These are phyloP conservation scores for Psilocybe cubensis DNA, from an alignment of 768 basidiomycete genomes.

Conservation along the genomic window DNA sequence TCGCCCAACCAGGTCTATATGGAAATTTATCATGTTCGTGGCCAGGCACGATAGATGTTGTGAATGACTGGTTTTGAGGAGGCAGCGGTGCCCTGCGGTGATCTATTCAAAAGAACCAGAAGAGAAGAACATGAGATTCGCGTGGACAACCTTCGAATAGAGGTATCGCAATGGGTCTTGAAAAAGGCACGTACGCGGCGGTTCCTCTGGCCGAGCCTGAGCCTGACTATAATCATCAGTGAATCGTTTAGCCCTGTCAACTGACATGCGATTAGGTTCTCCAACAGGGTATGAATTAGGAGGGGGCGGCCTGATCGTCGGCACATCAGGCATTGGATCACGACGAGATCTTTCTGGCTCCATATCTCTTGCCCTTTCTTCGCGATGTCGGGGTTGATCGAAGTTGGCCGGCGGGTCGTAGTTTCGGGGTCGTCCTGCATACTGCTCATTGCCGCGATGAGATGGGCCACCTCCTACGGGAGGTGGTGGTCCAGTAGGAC, in stretches of 20 bases:
- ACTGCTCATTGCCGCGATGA: constrained; percentile 2
- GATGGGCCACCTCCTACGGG: constrained; percentile 8
- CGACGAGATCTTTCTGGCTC: constrained; percentile 11
- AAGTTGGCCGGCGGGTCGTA: constrained; percentile 6
- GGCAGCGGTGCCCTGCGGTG: constrained; percentile 48
- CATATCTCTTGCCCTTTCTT: constrained; percentile 16
- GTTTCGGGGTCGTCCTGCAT: neutral
- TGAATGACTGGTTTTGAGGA: constrained; percentile 43
- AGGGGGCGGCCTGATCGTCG: neutral
- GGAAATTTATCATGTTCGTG: constrained; percentile 4
- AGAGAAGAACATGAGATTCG: constrained; percentile 4
- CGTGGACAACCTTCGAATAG: constrained; percentile 15
- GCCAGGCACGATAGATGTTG: constrained; percentile 6
- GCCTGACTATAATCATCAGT: neutral
- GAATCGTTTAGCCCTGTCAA: constrained; percentile 3
- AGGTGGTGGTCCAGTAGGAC: neutral
- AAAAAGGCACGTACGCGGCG: constrained; percentile 36
- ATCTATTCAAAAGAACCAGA: constrained; percentile 26
- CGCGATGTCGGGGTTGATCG: constrained; percentile 3
- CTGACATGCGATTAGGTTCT: neutral
- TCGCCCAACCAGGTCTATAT: constrained; percentile 12
- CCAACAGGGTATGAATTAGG: constrained; percentile 10
- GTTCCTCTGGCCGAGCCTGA: constrained; percentile 16
- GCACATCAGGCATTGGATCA: constrained; percentile 13
- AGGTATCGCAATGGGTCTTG: constrained; percentile 18